Percentiles rank a stretch among this genome's conserved stretches.
Evolutionary conservation across 2,329 filamentous ascomycete species (phyloP).

Genomic region (Trichophaea hybrida): DNA sequence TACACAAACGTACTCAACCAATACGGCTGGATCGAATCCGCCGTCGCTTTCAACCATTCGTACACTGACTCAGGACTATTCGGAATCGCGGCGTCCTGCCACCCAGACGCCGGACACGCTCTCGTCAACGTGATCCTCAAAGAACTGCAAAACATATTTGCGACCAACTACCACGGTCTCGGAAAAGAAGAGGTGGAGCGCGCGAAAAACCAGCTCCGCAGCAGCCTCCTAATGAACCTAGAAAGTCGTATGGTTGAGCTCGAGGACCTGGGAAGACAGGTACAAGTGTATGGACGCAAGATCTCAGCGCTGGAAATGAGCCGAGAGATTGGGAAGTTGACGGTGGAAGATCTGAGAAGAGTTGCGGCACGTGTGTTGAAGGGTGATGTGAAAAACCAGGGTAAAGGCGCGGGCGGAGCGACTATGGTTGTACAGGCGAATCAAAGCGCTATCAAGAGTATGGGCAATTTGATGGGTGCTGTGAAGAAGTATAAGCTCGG

Average conservation of each 20-base stretch:
- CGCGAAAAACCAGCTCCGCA: conserved; percentile 92
- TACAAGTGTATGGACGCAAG: conserved; percentile 91
- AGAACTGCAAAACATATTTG: conserved; percentile 24
- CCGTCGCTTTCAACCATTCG: conserved; percentile 90
- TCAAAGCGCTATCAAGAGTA: conserved; percentile 56
- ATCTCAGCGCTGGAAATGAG: conserved; percentile 92
- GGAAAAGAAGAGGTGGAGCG: conserved; percentile 66
- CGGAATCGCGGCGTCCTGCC: conserved; percentile 77
- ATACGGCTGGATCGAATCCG: conserved; percentile 92
- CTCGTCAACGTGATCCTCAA: conserved; percentile 50
- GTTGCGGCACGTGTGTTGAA: conserved; percentile 68
- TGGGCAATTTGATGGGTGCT: conserved; percentile 79
- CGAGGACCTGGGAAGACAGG: conserved; percentile 84
- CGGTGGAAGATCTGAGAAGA: conserved; percentile 61
- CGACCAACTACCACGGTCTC: conserved; percentile 53
- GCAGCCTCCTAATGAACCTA: conserved; percentile 86
- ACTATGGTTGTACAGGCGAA: conserved; percentile 93
- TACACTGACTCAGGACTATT: conserved; percentile 95
- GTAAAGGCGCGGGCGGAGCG: conserved; percentile 68
- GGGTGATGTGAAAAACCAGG: conserved; percentile 59
- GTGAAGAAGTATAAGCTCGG: conserved; percentile 36
- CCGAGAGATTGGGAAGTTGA: conserved; percentile 65
- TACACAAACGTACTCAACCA: conserved; percentile 98
- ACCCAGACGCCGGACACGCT: conserved; percentile 68
- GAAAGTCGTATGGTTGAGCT: conserved; percentile 95